These are phyloP conservation scores for Pulicaria dysenterica DNA, from an alignment of 129 eudicot genomes.

Conservation along the genomic window DNA sequence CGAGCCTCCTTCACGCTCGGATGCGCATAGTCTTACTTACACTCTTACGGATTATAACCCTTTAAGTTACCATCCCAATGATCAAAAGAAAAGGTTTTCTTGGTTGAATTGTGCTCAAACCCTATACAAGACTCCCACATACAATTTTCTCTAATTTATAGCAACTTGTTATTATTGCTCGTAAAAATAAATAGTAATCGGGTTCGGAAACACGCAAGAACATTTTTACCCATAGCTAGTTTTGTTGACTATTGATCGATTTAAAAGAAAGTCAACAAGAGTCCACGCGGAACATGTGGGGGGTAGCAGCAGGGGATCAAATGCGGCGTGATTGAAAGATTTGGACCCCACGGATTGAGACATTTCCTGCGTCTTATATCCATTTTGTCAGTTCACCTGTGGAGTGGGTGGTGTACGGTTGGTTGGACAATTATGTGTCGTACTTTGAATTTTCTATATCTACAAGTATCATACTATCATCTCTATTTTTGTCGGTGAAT, in stretches of 20 bases:
- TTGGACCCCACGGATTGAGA: constrained; percentile 23
- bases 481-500: constrained; percentile 29
- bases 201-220: not conserved
- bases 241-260: constrained; percentile 5
- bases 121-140: too few relatives aligned
- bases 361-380: constrained; percentile 18
- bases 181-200: not conserved
- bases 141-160: too few relatives aligned
- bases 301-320: constrained; percentile 24
- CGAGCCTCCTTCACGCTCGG: too few relatives aligned
- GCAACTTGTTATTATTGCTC: not conserved
- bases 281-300: constrained; percentile 38
- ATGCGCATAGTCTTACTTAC: too few relatives aligned
- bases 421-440: constrained; percentile 26
- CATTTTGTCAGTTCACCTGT: constrained; percentile 36
- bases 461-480: too few relatives aligned
- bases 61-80: too few relatives aligned
- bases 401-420: constrained; percentile 32
- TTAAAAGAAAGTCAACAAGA: constrained; percentile 11
- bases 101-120: too few relatives aligned
- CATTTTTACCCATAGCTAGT: not conserved
- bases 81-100: too few relatives aligned
- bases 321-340: constrained; percentile 38
- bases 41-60: too few relatives aligned
- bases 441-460: constrained; percentile 29